Percentiles rank a stretch among this genome's conserved stretches.
These are phyloP conservation scores for Boletus patriciae DNA, from an alignment of 768 basidiomycete species.

Conservation along the genomic window DNA sequence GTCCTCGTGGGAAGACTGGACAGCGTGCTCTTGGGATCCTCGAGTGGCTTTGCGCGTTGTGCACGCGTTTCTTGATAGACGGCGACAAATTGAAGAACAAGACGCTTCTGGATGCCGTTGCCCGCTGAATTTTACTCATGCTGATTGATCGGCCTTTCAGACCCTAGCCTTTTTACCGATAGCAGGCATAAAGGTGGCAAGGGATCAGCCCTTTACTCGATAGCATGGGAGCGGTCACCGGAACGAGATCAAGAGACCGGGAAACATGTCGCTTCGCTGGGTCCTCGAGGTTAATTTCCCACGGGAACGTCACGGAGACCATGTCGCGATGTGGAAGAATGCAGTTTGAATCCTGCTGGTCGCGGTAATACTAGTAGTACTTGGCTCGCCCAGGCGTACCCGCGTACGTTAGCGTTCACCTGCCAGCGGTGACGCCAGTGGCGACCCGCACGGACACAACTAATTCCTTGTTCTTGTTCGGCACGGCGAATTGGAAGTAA, in stretches of 20 bases:
- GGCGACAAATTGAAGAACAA: background rate
- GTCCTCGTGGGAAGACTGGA: background rate
- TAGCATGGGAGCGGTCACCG: background rate
- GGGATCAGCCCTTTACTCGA: background rate
- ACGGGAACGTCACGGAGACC: background rate
- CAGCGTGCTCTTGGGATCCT: background rate
- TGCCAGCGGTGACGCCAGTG: background rate
- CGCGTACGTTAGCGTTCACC: background rate
- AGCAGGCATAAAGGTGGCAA: background rate
- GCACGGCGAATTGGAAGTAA: background rate
- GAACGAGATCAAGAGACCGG: background rate
- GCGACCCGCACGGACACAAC: background rate
- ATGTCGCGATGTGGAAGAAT: background rate
- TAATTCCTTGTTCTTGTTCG: background rate
- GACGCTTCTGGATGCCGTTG: background rate
- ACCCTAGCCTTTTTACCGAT: background rate
- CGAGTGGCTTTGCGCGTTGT: background rate
- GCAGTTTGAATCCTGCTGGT: background rate
- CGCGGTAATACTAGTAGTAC: too few species aligned
- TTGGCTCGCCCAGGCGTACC: background rate
- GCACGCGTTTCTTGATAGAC: background rate
- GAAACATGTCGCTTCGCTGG: background rate
- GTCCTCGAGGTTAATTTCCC: conserved; percentile 1
- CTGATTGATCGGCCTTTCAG: conserved; percentile 3
- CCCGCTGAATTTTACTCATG: background rate